phyloP scores from a whole-genome alignment of 768 basidiomycete genomes.

The Tulasnella sp. region DNA sequence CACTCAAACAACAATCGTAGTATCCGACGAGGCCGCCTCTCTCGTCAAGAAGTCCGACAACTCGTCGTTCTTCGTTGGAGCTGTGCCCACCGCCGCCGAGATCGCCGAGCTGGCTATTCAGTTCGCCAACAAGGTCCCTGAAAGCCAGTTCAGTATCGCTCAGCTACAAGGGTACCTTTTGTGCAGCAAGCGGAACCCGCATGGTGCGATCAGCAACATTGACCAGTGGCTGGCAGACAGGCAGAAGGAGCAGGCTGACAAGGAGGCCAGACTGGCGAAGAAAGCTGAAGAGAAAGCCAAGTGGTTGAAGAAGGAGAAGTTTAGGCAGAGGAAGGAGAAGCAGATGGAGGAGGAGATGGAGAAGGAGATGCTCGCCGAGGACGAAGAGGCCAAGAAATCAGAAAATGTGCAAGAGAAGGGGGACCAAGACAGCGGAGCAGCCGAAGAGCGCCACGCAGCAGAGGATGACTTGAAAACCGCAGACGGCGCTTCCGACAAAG shows the following conservation, averaged over 20 bases:
- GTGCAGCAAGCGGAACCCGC: slow-evolving; percentile 3
- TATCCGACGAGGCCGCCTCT: background rate
- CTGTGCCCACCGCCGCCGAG: background rate
- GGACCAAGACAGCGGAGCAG: background rate
- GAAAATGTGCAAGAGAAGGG: background rate
- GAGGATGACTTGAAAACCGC: background rate
- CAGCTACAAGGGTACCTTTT: slow-evolving; percentile 72
- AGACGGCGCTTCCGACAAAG: background rate
- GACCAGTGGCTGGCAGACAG: background rate
- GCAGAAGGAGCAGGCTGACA: slow-evolving; percentile 15
- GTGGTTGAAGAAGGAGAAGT: slow-evolving; percentile 9
- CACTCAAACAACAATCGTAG: background rate
- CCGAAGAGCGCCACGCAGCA: background rate
- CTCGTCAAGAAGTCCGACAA: slow-evolving; percentile 21
- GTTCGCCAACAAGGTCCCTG: slow-evolving; percentile 84
- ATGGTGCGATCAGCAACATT: background rate
- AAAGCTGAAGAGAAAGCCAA: slow-evolving; percentile 12
- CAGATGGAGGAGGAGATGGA: slow-evolving; percentile 10
- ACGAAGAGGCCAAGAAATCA: slow-evolving; percentile 12
- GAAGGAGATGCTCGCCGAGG: background rate
- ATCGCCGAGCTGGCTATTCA: slow-evolving; percentile 60
- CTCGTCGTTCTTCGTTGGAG: background rate
- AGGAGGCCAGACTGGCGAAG: background rate
- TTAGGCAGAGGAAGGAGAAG: slow-evolving; percentile 1
- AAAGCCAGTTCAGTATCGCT: slow-evolving; percentile 86